Evolutionary conservation across 768 basidiomycete genomes (phyloP).

Genomic region (Boletus vinaceobasis): DNA sequence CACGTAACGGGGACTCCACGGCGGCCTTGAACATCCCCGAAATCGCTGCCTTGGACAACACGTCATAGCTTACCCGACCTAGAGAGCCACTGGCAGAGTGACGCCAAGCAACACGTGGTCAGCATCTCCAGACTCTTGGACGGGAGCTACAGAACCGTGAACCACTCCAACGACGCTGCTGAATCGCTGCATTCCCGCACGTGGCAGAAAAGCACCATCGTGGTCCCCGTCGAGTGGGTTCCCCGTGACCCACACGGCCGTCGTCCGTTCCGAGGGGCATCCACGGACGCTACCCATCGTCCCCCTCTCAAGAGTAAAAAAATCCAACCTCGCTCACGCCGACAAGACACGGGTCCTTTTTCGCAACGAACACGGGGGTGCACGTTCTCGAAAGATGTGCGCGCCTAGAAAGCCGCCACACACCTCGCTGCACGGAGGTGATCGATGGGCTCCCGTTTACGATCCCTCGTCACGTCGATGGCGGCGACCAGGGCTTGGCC

Average conservation of each 20-base stretch:
- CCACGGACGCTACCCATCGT: background rate
- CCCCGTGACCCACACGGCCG: background rate
- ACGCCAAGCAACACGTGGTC: conserved; percentile 2
- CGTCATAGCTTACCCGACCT: background rate
- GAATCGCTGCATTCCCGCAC: background rate
- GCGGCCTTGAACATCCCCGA: background rate
- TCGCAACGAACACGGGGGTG: background rate
- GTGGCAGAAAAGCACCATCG: background rate
- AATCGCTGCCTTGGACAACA: background rate
- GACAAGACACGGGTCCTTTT: background rate
- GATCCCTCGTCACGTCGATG: too few species aligned
- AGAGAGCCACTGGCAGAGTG: background rate
- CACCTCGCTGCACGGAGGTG: too few species aligned
- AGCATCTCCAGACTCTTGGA: background rate
- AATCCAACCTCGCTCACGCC: background rate
- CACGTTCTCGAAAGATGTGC: background rate
- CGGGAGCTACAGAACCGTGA: background rate
- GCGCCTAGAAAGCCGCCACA: too few species aligned
- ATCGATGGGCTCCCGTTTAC: too few species aligned
- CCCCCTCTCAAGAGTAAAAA: background rate
- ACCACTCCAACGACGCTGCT: background rate
- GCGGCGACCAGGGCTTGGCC: too few species aligned
- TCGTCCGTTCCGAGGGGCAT: conserved; percentile 3
- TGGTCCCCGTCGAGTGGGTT: background rate
- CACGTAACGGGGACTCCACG: conserved; percentile 8